Percentiles rank a stretch among this genome's conserved stretches.
phyloP scores from a whole-genome alignment of 768 basidiomycete genomes.

The Nidularia pulvinata region DNA sequence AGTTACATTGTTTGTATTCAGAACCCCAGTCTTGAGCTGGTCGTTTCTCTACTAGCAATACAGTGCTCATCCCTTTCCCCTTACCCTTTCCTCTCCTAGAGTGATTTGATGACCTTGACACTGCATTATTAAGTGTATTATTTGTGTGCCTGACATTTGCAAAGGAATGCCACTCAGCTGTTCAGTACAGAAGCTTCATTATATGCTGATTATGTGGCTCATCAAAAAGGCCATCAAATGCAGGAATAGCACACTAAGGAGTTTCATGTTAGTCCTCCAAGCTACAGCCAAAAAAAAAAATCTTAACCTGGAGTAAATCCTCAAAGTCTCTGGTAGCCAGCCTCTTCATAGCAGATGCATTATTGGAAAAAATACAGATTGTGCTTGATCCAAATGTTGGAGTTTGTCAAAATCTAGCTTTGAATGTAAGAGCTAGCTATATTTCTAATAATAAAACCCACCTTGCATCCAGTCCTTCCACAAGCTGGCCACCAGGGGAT shows the following conservation, averaged over 20 bases:
- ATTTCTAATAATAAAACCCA: neutral
- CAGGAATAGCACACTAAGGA: slow-evolving; percentile 22
- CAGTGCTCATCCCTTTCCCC: too few relatives aligned
- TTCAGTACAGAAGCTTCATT: slow-evolving; percentile 18
- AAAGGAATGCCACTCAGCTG: slow-evolving; percentile 28
- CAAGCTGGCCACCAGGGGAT: neutral
- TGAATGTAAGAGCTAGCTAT: neutral
- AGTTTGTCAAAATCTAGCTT: neutral
- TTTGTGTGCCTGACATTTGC: slow-evolving; percentile 2
- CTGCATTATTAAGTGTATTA: too few relatives aligned
- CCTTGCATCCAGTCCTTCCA: neutral
- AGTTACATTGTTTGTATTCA: too few relatives aligned
- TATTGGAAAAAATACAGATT: slow-evolving; percentile 19
- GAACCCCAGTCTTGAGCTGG: too few relatives aligned
- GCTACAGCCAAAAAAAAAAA: neutral
- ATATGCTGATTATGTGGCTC: slow-evolving; percentile 8
- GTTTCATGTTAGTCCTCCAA: neutral
- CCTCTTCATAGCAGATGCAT: slow-evolving; percentile 20
- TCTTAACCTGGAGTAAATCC: slow-evolving; percentile 18
- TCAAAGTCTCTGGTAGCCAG: slow-evolving; percentile 26
- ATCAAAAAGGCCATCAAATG: slow-evolving; percentile 25
- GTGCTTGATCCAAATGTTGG: slow-evolving; percentile 12
- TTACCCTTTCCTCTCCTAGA: too few relatives aligned
- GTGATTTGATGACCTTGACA: too few relatives aligned
- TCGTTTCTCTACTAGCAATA: too few relatives aligned